These are phyloP conservation scores for Filosporella fistucella DNA, from an alignment of 495 filamentous ascomycete genomes.

Conservation along the genomic window DNA sequence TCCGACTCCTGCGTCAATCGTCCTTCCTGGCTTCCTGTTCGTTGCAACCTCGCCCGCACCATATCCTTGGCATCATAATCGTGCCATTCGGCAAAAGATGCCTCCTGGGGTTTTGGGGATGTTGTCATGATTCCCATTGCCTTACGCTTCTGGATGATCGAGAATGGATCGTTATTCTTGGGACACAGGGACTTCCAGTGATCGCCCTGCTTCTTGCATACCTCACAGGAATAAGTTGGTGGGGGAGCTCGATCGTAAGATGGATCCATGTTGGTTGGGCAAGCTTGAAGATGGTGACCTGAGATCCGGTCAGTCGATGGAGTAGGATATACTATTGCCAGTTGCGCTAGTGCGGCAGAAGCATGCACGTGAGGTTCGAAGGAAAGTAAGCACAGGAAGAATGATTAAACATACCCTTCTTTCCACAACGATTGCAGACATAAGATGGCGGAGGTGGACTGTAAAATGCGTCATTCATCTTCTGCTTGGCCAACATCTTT, in stretches of 20 bases:
- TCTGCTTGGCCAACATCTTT: no score
- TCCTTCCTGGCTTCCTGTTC: no score
- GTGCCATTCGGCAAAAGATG: no score
- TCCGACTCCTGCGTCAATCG: no score
- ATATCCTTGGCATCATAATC: no score
- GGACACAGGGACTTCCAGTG: conserved; percentile 34
- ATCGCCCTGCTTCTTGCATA: conserved; percentile 26
- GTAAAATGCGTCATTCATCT: no score
- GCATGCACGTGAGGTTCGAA: not conserved
- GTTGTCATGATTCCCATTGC: not conserved
- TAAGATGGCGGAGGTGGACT: conserved; percentile 17
- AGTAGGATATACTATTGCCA: no score
- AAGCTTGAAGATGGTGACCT: conserved; percentile 36
- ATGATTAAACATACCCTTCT: conserved; percentile 25
- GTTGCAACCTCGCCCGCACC: no score
- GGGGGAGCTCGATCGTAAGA: conserved; percentile 25
- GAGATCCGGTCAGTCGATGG: no score
- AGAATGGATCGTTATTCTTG: conserved; percentile 21
- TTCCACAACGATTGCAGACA: conserved; percentile 32
- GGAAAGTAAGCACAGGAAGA: not conserved
- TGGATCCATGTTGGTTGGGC: conserved; percentile 38
- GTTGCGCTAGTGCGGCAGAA: not conserved
- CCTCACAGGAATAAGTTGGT: conserved; percentile 28
- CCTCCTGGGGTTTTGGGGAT: no score
- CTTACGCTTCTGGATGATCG: conserved; percentile 26